Evolutionary conservation across 139 green algal genomes (phyloP), one percentile per base, ranked within the genome.

Genomic region (Coelastrella sp.): DNA sequence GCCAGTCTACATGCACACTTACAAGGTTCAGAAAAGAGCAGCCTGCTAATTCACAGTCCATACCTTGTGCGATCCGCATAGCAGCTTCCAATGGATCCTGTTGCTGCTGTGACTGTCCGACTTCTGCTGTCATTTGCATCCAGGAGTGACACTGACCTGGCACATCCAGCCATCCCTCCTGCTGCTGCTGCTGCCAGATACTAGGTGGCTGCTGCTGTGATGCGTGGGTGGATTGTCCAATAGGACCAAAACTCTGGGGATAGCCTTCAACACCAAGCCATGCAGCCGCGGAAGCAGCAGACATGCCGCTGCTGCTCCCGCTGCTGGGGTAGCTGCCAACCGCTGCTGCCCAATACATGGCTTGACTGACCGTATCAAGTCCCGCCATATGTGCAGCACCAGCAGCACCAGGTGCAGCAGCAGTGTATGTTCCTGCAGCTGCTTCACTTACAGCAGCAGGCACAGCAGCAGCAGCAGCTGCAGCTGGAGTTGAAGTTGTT

Each of bases 131-230:
- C 23, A 61, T 75, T 59, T 58, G 81, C 14, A 22, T 59, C 16
- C 60, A 76, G 11, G 47, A 23, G 7, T 59, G 81, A 56, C 23
- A 73, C 57, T 65, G 65, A 23, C 32, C 32, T 47, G n/a, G 14
- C 76, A 19, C 32, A 47, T 22, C 59, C 22, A 5, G 66, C 73
- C 85, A 89, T 22, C 61, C 86, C 23, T 23, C 73, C 83, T 71
- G 92, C 74, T 59, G 81, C 59, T 81, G 88, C 66, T 92, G 88
- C 58, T 86, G 73, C 68, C 47, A 16, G 58, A 13, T 71, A 57
- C 6, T 56, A 17, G 23, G 2, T 17, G 16, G n/a, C 59, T 47
- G 73, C 17, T 47, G 32, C 32, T 47, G 32, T 47, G 32, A 47
- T 47, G 32, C 32, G 1, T 47, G 32, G 1, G 1, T 47, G 32